Evolutionary conservation across 768 basidiomycete species (phyloP).

Genomic region (Mycena haematopus): DNA sequence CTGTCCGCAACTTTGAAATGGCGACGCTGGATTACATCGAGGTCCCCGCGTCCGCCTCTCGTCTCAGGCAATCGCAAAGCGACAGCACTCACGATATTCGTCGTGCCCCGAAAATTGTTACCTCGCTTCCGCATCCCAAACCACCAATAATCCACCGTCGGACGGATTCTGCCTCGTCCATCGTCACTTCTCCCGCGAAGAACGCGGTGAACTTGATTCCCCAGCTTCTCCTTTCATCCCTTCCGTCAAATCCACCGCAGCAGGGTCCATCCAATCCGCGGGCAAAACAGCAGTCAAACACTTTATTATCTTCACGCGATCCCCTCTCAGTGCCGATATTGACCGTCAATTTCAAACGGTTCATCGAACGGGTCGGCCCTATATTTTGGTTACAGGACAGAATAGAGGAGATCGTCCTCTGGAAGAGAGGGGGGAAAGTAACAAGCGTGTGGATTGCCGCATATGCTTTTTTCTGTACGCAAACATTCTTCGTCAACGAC

Average conservation of each 20-base stretch:
- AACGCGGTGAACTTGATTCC: slow-evolving; percentile 45
- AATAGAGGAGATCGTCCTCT: slow-evolving; percentile 82
- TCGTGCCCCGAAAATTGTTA: slow-evolving; percentile 48
- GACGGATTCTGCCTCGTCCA: slow-evolving; percentile 34
- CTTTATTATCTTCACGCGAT: slow-evolving; percentile 63
- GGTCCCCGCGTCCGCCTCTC: slow-evolving; percentile 49
- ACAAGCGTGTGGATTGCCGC: slow-evolving; percentile 78
- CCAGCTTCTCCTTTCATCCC: slow-evolving; percentile 44
- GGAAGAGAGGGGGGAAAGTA: slow-evolving; percentile 77
- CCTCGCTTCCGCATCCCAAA: slow-evolving; percentile 50
- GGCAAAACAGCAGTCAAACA: slow-evolving; percentile 33
- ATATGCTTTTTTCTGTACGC: slow-evolving; percentile 82
- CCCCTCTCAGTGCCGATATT: slow-evolving; percentile 80
- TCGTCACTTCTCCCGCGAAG: slow-evolving; percentile 33
- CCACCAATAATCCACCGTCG: slow-evolving; percentile 38
- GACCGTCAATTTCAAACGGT: slow-evolving; percentile 81
- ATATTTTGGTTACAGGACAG: slow-evolving; percentile 92
- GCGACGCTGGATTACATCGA: slow-evolving; percentile 58
- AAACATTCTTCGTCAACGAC: neutral
- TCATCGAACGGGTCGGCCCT: slow-evolving; percentile 76
- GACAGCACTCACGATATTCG: slow-evolving; percentile 35
- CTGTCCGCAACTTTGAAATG: too few relatives aligned
- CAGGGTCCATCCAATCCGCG: slow-evolving; percentile 30
- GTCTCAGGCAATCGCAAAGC: slow-evolving; percentile 37
- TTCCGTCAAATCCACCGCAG: slow-evolving; percentile 31